A percentile compares a stretch with the other conserved stretches of the same genome.
These are phyloP conservation scores for Skeletonema costatum DNA, from an alignment of 108 stramenopile genomes.

Conservation along the genomic window DNA sequence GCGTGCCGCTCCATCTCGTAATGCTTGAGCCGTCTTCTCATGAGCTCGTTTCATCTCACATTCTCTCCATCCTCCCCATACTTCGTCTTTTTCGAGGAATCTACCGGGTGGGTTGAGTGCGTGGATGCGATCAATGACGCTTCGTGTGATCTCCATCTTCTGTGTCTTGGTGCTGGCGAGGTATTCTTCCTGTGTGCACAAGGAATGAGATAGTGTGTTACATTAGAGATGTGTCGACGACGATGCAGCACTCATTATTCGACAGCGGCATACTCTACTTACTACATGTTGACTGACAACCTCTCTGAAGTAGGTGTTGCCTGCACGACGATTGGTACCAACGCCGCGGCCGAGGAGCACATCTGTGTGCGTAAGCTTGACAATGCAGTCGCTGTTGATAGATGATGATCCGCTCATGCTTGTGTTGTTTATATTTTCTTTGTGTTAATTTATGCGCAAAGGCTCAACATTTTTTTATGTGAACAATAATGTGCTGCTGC, in stretches of 20 bases:
- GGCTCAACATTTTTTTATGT: too few species aligned
- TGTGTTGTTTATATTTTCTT: too few species aligned
- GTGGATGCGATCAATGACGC: conserved; percentile 70
- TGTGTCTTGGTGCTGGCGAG: conserved; percentile 62
- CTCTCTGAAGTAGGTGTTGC: conserved; percentile 20
- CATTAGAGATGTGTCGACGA: neutral
- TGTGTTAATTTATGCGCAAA: too few species aligned
- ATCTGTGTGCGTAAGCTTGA: neutral
- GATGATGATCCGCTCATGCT: too few species aligned
- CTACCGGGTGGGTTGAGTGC: conserved; percentile 69
- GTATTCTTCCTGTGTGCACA: neutral
- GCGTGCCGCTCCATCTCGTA: conserved; percentile 73
- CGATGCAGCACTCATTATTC: neutral
- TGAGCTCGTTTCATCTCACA: conserved; percentile 73
- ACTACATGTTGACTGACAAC: conserved; percentile 6
- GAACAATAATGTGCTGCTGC: too few species aligned
- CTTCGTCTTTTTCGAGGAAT: conserved; percentile 72
- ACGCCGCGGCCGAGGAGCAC: conserved; percentile 32
- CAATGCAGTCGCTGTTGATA: too few species aligned
- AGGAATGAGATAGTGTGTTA: neutral
- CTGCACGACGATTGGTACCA: conserved; percentile 27
- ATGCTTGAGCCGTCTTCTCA: conserved; percentile 78
- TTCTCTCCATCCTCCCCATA: conserved; percentile 60
- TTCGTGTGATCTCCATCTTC: conserved; percentile 73
- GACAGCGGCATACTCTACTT: neutral